Base-by-base conservation (phyloP, 176 grass and related monocot species). In the Oropetium thomaeum region DNA sequence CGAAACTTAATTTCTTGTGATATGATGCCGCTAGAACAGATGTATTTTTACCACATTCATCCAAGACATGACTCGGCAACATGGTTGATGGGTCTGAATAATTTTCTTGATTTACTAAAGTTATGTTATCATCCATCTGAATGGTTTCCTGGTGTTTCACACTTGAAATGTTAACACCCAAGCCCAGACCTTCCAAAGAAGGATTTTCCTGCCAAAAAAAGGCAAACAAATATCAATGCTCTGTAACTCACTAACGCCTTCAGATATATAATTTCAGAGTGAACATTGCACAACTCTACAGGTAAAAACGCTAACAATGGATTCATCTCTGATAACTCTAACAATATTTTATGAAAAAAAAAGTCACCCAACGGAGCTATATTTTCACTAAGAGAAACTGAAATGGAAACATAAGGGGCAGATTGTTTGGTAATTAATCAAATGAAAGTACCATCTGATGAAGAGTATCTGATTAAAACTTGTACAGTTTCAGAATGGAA, bases 161-260 rank as follows among this genome's bases (percentile, higher is more conserved):
- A n/a, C 15, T 72, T 11, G 39, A 44, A 77, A 23, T 40, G 20
- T 31, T 62, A 64, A 41, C 61, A 78, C 60, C 63, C 62, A 37
- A 47, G 7, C 53, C 35, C 22, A 74, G 20, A 41, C n/a, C 78
- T 63, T 82, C 53, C 22, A 82, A 68, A 29, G 35, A 67, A 82
- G 42, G 48, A 82, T 59, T 67, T 82, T 71, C 78, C 87, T 89
- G 82, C 29, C 43, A 82, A 62, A 52, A 77, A 89, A 80, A 30
- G 39, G 54, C 1, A 32, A 73, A n/a, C 66, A 72, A 52, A 19
- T 52, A 29, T 78, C 45, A 68, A 28, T 68, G 32, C 29, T 35
- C 54, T 57, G 51, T 28, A 57, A 79, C n/a, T 75, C 43, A 70
- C 28, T 45, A 79, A 72, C 64, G 32, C 10, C 28, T 47, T 29